Percentiles rank a stretch among this genome's conserved stretches.
Conservation (phyloP, 441 rosid genomes). For the Pelargonium australe region DNA sequence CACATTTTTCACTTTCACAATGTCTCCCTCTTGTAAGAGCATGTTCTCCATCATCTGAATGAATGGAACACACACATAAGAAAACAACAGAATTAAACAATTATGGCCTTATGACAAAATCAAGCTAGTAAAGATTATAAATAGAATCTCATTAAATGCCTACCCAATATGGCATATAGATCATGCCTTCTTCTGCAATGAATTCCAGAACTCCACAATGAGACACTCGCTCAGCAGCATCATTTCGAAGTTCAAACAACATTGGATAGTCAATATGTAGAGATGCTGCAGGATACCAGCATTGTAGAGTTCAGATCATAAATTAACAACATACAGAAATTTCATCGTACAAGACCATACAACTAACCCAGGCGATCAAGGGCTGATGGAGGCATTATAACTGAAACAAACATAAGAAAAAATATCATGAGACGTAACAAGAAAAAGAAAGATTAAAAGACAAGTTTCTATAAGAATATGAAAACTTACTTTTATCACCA, state of each 20-base stretch:
- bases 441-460: not conserved
- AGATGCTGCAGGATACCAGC: constrained; percentile 36
- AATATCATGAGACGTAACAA: not conserved
- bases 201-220: constrained; percentile 66
- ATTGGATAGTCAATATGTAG: constrained; percentile 56
- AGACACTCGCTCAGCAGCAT: constrained; percentile 33
- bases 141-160: constrained; percentile 2
- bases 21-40: constrained; percentile 47
- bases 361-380: constrained; percentile 57
- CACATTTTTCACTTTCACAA: constrained; percentile 30
- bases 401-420: constrained; percentile 25
- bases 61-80: not conserved
- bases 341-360: not conserved
- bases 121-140: not conserved
- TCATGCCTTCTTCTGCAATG: constrained; percentile 59
- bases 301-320: not conserved
- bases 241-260: constrained; percentile 48
- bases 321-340: not conserved
- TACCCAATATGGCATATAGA: constrained; percentile 66
- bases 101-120: not conserved
- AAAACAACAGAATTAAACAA: not conserved
- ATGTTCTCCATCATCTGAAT: constrained; percentile 51
- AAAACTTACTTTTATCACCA: constrained; percentile 58
- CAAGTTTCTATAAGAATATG: constrained; percentile 6
- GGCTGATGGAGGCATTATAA: constrained; percentile 67